Conservation (phyloP, 805 yeast species). For the Kodamaea nitidulidarum region DNA sequence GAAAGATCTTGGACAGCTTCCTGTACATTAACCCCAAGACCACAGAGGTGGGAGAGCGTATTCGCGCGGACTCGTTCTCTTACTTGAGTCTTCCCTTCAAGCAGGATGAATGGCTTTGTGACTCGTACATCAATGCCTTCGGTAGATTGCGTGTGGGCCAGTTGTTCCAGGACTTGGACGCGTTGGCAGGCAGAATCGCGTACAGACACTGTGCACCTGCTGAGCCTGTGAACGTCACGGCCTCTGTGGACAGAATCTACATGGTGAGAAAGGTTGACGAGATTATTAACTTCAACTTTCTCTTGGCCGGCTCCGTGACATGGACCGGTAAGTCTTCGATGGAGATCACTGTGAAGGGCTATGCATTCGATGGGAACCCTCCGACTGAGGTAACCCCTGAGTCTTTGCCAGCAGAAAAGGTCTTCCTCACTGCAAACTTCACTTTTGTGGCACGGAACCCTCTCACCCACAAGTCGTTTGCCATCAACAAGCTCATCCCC, state of each 20-base stretch:
- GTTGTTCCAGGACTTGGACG: slow-evolving; percentile 89
- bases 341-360: slow-evolving; percentile 91
- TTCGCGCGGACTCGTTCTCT: slow-evolving; percentile 73
- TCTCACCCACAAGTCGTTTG: slow-evolving; percentile 82
- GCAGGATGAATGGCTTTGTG: slow-evolving; percentile 77
- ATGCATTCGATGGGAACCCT: slow-evolving; percentile 57
- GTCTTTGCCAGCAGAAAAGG: slow-evolving; percentile 58
- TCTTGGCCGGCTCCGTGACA: slow-evolving; percentile 85
- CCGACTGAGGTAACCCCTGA: slow-evolving; percentile 54
- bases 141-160: slow-evolving; percentile 94
- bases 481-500: slow-evolving; percentile 78
- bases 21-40: slow-evolving; percentile 71
- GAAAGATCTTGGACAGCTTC: slow-evolving; percentile 66
- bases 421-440: slow-evolving; percentile 84
- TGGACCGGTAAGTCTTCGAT: slow-evolving; percentile 95
- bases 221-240: slow-evolving; percentile 92
- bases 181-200: slow-evolving; percentile 90
- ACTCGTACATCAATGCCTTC: slow-evolving; percentile 81
- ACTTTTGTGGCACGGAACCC: slow-evolving; percentile 97
- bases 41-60: slow-evolving; percentile 64
- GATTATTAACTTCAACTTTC: slow-evolving; percentile 67
- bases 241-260: slow-evolving; percentile 87
- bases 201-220: slow-evolving; percentile 93
- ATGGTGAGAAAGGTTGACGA: slow-evolving; percentile 82
- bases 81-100: slow-evolving; percentile 75